Percentiles rank a stretch among this genome's conserved stretches.
phyloP scores from a whole-genome alignment of 805 yeast species.

The Myxozyma vanderwaltii region DNA sequence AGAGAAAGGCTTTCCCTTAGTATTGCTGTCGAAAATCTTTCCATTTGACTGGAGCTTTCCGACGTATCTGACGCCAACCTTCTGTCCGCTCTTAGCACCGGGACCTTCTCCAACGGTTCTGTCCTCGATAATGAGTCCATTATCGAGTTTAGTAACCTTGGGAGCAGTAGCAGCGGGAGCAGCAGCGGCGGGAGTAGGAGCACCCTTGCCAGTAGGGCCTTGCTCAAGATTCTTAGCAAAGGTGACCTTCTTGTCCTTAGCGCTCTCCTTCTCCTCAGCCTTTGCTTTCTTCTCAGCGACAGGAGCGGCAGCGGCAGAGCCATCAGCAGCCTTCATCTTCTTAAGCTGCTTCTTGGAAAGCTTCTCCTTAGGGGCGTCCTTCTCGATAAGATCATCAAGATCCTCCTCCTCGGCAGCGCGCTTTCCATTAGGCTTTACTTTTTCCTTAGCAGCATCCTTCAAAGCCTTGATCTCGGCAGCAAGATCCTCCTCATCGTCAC shows the following conservation, averaged over 20 bases:
- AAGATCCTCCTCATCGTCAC: conserved; percentile 41
- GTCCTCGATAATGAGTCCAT: conserved; percentile 94
- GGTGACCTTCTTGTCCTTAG: conserved; percentile 71
- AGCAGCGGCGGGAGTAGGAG: conserved; percentile 34
- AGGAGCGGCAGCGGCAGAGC: conserved; percentile 30
- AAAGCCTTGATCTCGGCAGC: conserved; percentile 43
- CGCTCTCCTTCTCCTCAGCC: conserved; percentile 44
- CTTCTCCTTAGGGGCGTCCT: conserved; percentile 24
- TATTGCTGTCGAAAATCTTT: conserved; percentile 94
- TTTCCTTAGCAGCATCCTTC: conserved; percentile 31
- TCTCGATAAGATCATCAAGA: conserved; percentile 31
- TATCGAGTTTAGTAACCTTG: conserved; percentile 70
- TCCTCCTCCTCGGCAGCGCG: conserved; percentile 34
- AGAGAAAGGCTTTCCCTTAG: conserved; percentile 91
- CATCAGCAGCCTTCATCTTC: conserved; percentile 33
- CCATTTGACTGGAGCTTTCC: conserved; percentile 93
- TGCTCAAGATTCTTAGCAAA: conserved; percentile 90
- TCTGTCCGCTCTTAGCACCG: conserved; percentile 82
- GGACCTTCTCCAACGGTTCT: conserved; percentile 87
- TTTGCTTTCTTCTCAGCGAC: conserved; percentile 13
- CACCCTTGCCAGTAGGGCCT: conserved; percentile 70
- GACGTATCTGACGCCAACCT: conserved; percentile 94
- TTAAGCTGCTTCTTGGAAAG: conserved; percentile 36
- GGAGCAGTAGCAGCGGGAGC: conserved; percentile 42
- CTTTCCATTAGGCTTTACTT: conserved; percentile 31